Percentiles rank a stretch among this genome's conserved stretches.
phyloP scores from a whole-genome alignment of 1,284 basidiomycete genomes.

The Neotropicomus parvogracilis region DNA sequence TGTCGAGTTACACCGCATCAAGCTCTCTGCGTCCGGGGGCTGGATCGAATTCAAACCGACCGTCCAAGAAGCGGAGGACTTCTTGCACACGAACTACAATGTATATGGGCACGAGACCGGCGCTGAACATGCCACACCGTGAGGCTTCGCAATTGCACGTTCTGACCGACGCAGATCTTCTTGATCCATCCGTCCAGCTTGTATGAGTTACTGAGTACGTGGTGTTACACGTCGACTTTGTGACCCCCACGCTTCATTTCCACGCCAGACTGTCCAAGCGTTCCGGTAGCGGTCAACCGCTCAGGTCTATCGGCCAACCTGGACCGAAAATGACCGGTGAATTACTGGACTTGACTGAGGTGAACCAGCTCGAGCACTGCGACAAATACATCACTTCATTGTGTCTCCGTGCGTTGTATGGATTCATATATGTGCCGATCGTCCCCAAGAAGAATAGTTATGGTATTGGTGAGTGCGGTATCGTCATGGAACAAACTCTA shows the following conservation, averaged over 20 bases:
- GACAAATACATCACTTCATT: conserved; percentile 42
- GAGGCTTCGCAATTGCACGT: conserved; percentile 1
- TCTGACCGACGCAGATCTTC: background rate
- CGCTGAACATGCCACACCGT: conserved; percentile 29
- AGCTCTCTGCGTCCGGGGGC: conserved; percentile 32
- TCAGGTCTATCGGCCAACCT: conserved; percentile 31
- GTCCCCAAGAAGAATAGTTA: conserved; percentile 43
- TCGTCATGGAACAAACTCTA: background rate
- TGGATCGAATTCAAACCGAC: conserved; percentile 46
- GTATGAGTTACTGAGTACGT: conserved; percentile 42
- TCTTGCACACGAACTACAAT: conserved; percentile 43
- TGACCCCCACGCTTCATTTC: conserved; percentile 46
- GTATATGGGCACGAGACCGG: conserved; percentile 41
- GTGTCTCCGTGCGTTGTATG: conserved; percentile 49
- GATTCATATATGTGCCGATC: conserved; percentile 40
- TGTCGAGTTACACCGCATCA: conserved; percentile 33
- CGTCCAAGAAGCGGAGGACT: conserved; percentile 42
- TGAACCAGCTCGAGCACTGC: conserved; percentile 36
- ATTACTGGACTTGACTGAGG: conserved; percentile 21
- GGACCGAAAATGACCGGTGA: conserved; percentile 37
- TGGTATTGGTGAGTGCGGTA: conserved; percentile 42
- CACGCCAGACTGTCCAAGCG: conserved; percentile 29
- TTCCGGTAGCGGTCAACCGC: background rate
- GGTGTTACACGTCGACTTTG: conserved; percentile 42
- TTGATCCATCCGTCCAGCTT: conserved; percentile 32